Evolutionary conservation across 2,329 filamentous ascomycete genomes (phyloP), one percentile per base, ranked within the genome.

Genomic region (Xylariaceae sp.): DNA sequence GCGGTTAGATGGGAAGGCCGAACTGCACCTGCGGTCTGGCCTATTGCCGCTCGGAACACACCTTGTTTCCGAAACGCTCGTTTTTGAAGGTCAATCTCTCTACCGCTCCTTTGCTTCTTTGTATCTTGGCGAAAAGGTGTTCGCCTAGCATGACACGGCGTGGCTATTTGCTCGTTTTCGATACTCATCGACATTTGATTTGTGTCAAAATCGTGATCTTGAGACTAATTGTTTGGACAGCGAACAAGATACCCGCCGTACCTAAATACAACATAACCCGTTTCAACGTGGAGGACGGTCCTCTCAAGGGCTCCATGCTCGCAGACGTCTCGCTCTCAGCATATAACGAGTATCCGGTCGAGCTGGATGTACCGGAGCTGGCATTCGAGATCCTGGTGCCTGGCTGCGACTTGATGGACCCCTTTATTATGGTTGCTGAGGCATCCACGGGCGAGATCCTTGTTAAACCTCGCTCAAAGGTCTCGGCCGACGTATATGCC

Each of bases 331-430:
- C 83, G 21, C 57, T 94, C 18, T 67, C 71, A 10, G 68, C 86
- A 17, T 67, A 73, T 49, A 94, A 96, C 57, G 67, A 78, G 33
- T 94, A 86, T 51, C 86, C 88, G 1, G 58, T 98, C 32, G 73
- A 80, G 38, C 64, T 95, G 33, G 72, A 76, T 15, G 66, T 95
- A 14, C 92, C 92, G 10, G 68, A 82, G 23, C 76, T 96, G 37
- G 79, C 76, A 1, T 95, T 96, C 52, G 80, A 89, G 42, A 77
- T 96, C 19, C 67, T 94, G 29, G 80, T 96, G 5, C 80, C 86
- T 27, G 87, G 87, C 41, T 98, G 92, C 59, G 68, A 73, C 17
- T 66, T 73, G 4, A 65, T 75, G 15, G 79, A 92, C 36, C 73
- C 80, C 3, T 77, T 80, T 42, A 92, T 98, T 48, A 68, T 77